Conservation (phyloP, 148 eudicot species). For the Rhododendron mucronatum region DNA sequence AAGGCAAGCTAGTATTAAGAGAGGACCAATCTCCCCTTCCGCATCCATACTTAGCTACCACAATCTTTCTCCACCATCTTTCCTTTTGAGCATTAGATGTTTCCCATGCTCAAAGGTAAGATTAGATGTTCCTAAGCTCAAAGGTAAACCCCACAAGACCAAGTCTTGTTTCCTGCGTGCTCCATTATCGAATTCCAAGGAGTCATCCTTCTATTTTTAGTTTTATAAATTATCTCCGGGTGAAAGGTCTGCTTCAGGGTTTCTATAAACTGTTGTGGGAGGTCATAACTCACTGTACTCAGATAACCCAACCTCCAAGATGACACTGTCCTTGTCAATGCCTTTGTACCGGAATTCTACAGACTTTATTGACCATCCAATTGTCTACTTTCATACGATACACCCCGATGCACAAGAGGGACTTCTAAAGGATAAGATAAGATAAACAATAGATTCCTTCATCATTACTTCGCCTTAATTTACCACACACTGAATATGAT, state of each 20-base stretch:
- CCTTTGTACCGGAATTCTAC: neutral
- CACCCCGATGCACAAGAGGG: neutral
- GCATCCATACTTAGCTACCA: too few species aligned
- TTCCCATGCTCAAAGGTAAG: neutral
- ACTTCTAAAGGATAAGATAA: neutral
- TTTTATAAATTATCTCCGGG: neutral
- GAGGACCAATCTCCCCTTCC: too few species aligned
- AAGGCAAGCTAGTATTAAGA: too few species aligned
- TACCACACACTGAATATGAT: neutral
- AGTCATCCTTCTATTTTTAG: neutral
- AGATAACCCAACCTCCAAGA: neutral
- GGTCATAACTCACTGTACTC: neutral
- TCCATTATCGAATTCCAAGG: neutral
- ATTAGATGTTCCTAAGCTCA: neutral
- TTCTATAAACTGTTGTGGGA: neutral
- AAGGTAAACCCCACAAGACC: neutral
- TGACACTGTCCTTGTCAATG: neutral
- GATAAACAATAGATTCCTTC: neutral
- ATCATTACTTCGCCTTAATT: neutral
- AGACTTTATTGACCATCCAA: neutral
- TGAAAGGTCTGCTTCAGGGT: neutral
- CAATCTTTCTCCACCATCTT: too few species aligned
- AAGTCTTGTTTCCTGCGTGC: neutral
- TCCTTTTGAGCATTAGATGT: neutral
- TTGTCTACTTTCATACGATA: neutral